Evolutionary conservation across 225 moss, liverwort and hornwort species (phyloP).

Genomic region (Sphagnum tenellum): DNA sequence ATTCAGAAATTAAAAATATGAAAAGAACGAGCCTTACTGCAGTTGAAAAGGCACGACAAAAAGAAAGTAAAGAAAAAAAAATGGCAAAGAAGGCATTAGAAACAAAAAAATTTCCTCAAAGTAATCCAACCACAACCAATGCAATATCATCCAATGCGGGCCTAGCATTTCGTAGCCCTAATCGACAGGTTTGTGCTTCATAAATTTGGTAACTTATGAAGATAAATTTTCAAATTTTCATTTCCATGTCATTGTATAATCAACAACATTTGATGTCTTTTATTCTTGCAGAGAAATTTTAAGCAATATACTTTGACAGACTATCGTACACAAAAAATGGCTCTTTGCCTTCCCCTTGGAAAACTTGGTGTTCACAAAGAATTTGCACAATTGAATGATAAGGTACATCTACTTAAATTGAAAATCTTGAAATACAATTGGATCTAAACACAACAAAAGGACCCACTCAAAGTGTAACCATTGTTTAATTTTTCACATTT

Average conservation of each 20-base stretch:
- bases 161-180: constrained; percentile 70
- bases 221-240: no score
- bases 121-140: constrained; percentile 7
- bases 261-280: not conserved
- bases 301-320: constrained; percentile 77
- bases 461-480: no score
- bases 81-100: constrained; percentile 12
- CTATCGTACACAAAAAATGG: constrained; percentile 66
- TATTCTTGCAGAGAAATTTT: constrained; percentile 49
- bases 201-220: no score
- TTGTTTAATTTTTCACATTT: no score
- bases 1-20: constrained; percentile 13
- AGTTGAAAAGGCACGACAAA: constrained; percentile 63
- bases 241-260: not conserved
- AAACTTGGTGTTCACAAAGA: constrained; percentile 72
- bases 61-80: constrained; percentile 21
- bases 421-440: no score
- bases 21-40: constrained; percentile 36
- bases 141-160: constrained; percentile 32
- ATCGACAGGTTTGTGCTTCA: constrained; percentile 47
- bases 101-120: constrained; percentile 2
- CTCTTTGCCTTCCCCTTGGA: constrained; percentile 62
- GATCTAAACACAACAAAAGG: no score
- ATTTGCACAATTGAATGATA: constrained; percentile 47
- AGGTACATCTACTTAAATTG: constrained; percentile 22